These are phyloP conservation scores for Geotrichum aggregatum DNA, from an alignment of 1,139 yeast genomes.

Conservation along the genomic window DNA sequence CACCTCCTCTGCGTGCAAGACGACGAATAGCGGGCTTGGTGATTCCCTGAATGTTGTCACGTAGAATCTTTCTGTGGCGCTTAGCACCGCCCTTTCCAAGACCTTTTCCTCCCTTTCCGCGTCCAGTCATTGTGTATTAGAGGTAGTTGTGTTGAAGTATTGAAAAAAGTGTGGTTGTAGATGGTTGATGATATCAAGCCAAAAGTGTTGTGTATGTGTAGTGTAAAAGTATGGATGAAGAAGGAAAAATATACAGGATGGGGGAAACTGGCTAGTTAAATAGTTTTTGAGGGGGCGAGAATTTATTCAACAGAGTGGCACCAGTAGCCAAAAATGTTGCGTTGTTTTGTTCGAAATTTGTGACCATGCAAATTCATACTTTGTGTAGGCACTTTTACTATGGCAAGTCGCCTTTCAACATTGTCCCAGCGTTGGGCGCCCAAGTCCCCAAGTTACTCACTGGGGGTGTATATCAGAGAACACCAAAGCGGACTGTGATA, in stretches of 20 bases:
- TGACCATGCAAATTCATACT: not conserved
- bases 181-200: conserved; percentile 2
- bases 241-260: conserved; percentile 19
- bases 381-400: not conserved
- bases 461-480: not conserved
- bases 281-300: conserved; percentile 11
- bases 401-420: not conserved
- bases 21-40: conserved; percentile 99
- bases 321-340: not conserved
- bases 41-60: conserved; percentile 99
- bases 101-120: conserved; percentile 99
- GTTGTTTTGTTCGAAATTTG: not conserved
- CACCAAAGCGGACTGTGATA: not conserved
- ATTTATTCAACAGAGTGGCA: too few species aligned
- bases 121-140: conserved; percentile 75
- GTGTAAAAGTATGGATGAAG: conserved; percentile 3
- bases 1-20: conserved; percentile 99
- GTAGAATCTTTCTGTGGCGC: conserved; percentile 99
- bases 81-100: conserved; percentile 98
- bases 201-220: not conserved
- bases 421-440: too few species aligned
- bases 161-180: not conserved
- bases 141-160: conserved; percentile 5
- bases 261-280: conserved; percentile 16
- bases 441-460: too few species aligned